Base-by-base conservation (phyloP, 495 filamentous ascomycete species). In the Penicillium angulare region DNA sequence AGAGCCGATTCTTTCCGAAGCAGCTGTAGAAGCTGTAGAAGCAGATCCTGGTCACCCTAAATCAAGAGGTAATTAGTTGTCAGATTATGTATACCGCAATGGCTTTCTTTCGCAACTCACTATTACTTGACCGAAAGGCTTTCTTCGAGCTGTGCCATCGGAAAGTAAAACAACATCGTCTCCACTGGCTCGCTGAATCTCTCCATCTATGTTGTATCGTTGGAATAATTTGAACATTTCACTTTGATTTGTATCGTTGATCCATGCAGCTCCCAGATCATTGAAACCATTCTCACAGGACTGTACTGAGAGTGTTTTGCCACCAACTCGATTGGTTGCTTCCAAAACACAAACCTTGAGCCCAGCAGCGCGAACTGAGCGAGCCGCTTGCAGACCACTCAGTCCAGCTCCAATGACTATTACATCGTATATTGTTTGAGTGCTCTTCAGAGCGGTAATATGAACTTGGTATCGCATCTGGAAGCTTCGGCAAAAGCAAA, bases 241-340 rank as follows among this genome's bases (percentile, higher is more conserved):
- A 13, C 53, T 57, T 46, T 81, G 78, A 26, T 59, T 76, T 5
- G 66, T 72, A 46, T 78, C 65, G 51, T 79, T 80, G 45, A 77
- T 70, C 78, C 78, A 81, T 2, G 76, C 68, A 0, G 72, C 78
- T 0, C 76, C 76, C 9, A 80, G 40, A 33, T 79, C 77, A 20
- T 64, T 67, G 18, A 63, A 31, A 18, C 68, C 71, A 18, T 50
- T 53, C 24, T 63, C 64, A 5, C 50, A 44, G 2, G 50, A 45
- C 10, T 57, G 46, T 2, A 53, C n/a, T 1, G 64, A 59, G 22
- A 61, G 63, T 0, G 70, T 76, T 54, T 77, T 78, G 2, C 79
- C 79, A 4, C 79, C 79, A 3, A 79, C 73, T 6, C 69, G 56
- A 48, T 74, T 61, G 3, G 57, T 60, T 9, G 72, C 74, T 55